Conservation (phyloP, 306 rosid species). For the Cucumis melo region DNA sequence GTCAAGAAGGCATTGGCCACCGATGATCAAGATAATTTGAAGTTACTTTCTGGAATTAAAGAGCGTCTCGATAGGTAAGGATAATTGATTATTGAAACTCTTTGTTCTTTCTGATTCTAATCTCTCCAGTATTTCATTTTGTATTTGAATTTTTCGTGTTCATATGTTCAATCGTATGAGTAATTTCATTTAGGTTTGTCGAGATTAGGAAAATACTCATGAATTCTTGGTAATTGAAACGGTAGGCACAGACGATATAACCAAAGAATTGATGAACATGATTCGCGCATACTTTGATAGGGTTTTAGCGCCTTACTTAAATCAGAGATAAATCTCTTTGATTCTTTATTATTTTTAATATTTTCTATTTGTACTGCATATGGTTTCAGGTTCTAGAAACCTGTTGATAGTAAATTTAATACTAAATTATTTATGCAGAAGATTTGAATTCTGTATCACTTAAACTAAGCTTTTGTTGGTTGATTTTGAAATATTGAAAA, state of each 20-base stretch:
- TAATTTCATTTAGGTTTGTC: not conserved
- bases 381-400: too few relatives aligned
- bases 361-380: not conserved
- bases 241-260: too few relatives aligned
- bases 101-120: not conserved
- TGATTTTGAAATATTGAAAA: too few relatives aligned
- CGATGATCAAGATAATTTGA: constrained; percentile 53
- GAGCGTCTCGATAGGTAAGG: constrained; percentile 45
- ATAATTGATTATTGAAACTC: not conserved
- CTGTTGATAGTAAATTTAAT: too few relatives aligned
- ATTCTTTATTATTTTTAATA: too few relatives aligned
- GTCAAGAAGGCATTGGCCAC: constrained; percentile 70
- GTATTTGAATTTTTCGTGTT: not conserved
- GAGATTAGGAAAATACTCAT: not conserved
- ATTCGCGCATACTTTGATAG: not conserved
- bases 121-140: not conserved
- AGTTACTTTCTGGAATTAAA: constrained; percentile 54
- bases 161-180: too few relatives aligned
- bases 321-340: not conserved
- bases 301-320: not conserved
- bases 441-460: too few relatives aligned
- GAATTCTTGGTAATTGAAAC: not conserved
- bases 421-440: too few relatives aligned
- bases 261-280: not conserved
- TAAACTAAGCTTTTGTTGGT: too few relatives aligned